Conservation (phyloP, 164 flowering plant genomes). For the Malania oleifera region DNA sequence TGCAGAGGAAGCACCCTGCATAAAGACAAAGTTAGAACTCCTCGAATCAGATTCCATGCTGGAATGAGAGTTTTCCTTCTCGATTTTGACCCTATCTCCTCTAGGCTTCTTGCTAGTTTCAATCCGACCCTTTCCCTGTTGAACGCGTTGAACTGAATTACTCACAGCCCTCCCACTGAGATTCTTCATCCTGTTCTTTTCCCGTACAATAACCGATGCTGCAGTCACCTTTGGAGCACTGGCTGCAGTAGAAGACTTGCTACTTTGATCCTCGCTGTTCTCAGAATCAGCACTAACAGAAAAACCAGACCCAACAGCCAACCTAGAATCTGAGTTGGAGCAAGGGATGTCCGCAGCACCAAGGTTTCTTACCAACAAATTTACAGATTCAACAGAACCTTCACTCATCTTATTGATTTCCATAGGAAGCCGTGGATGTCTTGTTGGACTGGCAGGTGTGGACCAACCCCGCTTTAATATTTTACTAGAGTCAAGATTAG, state of each 20-base stretch:
- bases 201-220: conserved; percentile 24
- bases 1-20: conserved; percentile 30
- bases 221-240: conserved; percentile 47
- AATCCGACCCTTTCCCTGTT: conserved; percentile 29
- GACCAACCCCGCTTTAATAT: conserved; percentile 54
- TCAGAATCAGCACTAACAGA: conserved; percentile 47
- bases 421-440: conserved; percentile 13
- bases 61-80: conserved; percentile 66
- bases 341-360: conserved; percentile 13
- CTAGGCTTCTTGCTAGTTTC: conserved; percentile 58
- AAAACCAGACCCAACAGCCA: conserved; percentile 34
- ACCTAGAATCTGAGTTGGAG: conserved; percentile 32
- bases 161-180: conserved; percentile 30
- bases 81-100: conserved; percentile 47
- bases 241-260: conserved; percentile 79
- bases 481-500: conserved; percentile 33
- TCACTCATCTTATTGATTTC: conserved; percentile 35
- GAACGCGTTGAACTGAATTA: conserved; percentile 27
- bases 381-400: conserved; percentile 38
- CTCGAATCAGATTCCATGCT: conserved; percentile 79
- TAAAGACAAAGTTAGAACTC: conserved; percentile 53
- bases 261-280: conserved; percentile 65
- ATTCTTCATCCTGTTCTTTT: conserved; percentile 39
- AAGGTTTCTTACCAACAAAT: conserved; percentile 12
- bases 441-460: conserved; percentile 10